phyloP scores from a whole-genome alignment of 768 basidiomycete species.

The Pleurotus ostreatus region DNA sequence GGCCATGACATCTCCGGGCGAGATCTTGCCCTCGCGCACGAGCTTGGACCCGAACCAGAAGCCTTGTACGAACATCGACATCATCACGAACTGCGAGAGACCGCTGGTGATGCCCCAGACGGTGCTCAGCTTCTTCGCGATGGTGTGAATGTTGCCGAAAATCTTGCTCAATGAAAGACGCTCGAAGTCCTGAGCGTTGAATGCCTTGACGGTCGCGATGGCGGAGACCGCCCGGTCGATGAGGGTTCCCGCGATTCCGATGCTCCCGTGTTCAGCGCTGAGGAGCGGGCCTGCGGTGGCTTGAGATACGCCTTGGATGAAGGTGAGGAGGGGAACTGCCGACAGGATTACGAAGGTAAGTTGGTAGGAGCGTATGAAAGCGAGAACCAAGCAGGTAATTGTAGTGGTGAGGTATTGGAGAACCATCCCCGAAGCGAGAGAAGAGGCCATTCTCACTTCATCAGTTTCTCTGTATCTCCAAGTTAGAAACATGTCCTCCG shows the following conservation, averaged over 20 bases:
- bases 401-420: conserved; percentile 81
- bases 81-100: conserved; percentile 74
- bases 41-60: conserved; percentile 95
- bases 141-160: conserved; percentile 37
- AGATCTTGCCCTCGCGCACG: conserved; percentile 70
- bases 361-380: conserved; percentile 73
- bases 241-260: conserved; percentile 70
- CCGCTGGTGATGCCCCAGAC: conserved; percentile 77
- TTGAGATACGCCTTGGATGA: conserved; percentile 78
- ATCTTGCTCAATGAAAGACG: conserved; percentile 42
- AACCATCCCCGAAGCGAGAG: conserved; percentile 72
- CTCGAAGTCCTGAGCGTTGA: conserved; percentile 65
- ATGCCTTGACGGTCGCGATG: conserved; percentile 90
- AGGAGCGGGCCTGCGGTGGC: conserved; percentile 63
- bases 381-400: conserved; percentile 75
- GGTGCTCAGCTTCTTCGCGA: conserved; percentile 50
- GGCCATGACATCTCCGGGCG: conserved; percentile 83
- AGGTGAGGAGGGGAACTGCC: conserved; percentile 75
- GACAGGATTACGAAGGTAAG: conserved; percentile 92
- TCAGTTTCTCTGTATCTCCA: conserved; percentile 75
- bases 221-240: conserved; percentile 73
- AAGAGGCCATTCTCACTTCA: conserved; percentile 83
- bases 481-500: no score
- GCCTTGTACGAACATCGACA: conserved; percentile 93
- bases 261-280: conserved; percentile 57